These are phyloP conservation scores for Smittium mucronatum DNA, from an alignment of 371 early-diverging fungal species.

Conservation along the genomic window DNA sequence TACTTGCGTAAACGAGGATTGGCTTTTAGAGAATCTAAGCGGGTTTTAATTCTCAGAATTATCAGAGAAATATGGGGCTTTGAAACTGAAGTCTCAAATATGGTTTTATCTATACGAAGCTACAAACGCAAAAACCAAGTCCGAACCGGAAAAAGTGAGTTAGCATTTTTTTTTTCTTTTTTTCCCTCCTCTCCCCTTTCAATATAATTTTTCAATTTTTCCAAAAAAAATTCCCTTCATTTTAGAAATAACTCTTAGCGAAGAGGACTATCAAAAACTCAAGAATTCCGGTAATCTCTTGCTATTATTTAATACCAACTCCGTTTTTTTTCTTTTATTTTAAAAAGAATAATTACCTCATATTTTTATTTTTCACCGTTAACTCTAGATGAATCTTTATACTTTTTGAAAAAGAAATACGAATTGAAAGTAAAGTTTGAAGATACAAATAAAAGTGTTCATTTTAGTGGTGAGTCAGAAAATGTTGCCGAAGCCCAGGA, in stretches of 20 bases:
- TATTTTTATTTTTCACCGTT: not conserved
- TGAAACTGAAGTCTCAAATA: not conserved
- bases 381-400: not conserved
- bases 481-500: not conserved
- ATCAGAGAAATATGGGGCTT: not conserved
- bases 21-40: not conserved
- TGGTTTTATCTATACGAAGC: not conserved
- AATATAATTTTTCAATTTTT: not conserved
- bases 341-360: not conserved
- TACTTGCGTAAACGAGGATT: not conserved
- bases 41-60: not conserved
- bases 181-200: not conserved
- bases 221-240: not conserved
- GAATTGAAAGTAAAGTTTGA: not conserved
- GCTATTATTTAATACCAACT: not conserved
- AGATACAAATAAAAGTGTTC: not conserved
- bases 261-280: not conserved
- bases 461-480: not conserved
- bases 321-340: not conserved
- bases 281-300: not conserved
- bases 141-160: not conserved
- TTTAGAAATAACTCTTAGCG: not conserved
- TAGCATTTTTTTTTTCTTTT: no score
- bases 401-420: not conserved
- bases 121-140: not conserved